Evolutionary conservation across 345 rosid species (phyloP), one percentile per base, ranked within the genome.

Genomic region (Brassica incana): DNA sequence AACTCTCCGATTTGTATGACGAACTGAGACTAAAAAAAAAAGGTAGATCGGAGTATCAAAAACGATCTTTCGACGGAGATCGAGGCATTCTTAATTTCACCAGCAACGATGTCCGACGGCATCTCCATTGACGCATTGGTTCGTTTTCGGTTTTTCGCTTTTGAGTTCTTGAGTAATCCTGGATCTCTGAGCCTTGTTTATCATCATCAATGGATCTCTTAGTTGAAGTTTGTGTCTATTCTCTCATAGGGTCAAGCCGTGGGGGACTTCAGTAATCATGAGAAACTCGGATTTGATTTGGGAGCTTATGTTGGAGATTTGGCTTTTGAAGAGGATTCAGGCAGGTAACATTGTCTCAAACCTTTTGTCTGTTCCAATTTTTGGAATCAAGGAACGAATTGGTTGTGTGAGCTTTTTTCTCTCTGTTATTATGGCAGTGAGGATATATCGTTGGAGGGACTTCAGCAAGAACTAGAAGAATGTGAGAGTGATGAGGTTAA

Each of bases 361-460:
- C 25, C 75, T 32, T 8, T 14, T 45, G 6, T 32, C 29, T 82
- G n/a, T 52, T 6, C 20, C 1, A 1, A 2, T 38, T 76, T 43
- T 25, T 23, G 2, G 2, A 7, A 36, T 7, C 9, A 2, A 36
- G 10, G 43, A 36, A 36, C 43, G 43, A 36, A 36, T 8, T 29
- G 12, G 69, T 61, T 35, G 3, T 32, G 8, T 73, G 2, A 33
- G 38, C 2, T 33, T 0, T 0, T 45, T 40, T 29, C 1, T 7
- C 52, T 68, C 67, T 45, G 30, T 69, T 9, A 4, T 62, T 69
- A 69, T 71, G 78, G 65, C 71, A 90, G 98, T 83, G 99, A 90
- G 86, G 98, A 90, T 84, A 74, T 95, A 70, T 90, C 97, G 0
- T 84, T 95, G 80, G 99, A 95, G 75, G 98, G 98, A 75, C 98